Percentiles rank a stretch among this genome's conserved stretches.
These are phyloP conservation scores for Trichoderma atroviride DNA, from an alignment of 2,329 filamentous ascomycete genomes.

Conservation along the genomic window DNA sequence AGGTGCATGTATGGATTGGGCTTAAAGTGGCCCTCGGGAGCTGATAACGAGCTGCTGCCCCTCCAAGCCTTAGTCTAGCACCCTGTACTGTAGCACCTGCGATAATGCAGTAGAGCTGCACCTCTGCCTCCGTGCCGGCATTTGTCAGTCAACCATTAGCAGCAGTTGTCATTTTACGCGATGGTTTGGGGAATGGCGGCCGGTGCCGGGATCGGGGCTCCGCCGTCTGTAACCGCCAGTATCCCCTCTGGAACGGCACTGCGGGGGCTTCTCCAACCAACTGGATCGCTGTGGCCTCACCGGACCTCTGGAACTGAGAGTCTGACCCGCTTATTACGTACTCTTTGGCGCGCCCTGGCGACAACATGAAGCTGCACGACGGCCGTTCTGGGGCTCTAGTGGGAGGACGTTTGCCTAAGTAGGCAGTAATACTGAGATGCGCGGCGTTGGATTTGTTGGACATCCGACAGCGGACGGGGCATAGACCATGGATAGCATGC, in stretches of 20 bases:
- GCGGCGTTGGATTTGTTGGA: background rate
- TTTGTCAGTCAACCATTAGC: slow-evolving; percentile 23
- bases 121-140: background rate
- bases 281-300: background rate
- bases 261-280: slow-evolving; percentile 18
- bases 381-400: background rate
- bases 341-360: slow-evolving; percentile 11
- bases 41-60: slow-evolving; percentile 16
- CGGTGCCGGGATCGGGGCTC: slow-evolving; percentile 27
- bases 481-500: no score
- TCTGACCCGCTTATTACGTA: slow-evolving; percentile 10
- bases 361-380: background rate
- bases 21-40: background rate
- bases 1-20: background rate
- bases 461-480: slow-evolving; percentile 9
- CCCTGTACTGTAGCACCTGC: background rate
- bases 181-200: slow-evolving; percentile 4
- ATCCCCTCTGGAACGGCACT: slow-evolving; percentile 7
- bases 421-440: slow-evolving; percentile 16
- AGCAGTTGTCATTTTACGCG: slow-evolving; percentile 11
- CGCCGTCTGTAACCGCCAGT: slow-evolving; percentile 27
- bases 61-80: background rate
- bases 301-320: background rate
- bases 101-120: slow-evolving; percentile 12
- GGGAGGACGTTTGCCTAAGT: slow-evolving; percentile 8